A percentile compares a stretch with the other conserved stretches of the same genome.
phyloP scores from a whole-genome alignment of 345 rosid genomes.

The Kandelia obovata region DNA sequence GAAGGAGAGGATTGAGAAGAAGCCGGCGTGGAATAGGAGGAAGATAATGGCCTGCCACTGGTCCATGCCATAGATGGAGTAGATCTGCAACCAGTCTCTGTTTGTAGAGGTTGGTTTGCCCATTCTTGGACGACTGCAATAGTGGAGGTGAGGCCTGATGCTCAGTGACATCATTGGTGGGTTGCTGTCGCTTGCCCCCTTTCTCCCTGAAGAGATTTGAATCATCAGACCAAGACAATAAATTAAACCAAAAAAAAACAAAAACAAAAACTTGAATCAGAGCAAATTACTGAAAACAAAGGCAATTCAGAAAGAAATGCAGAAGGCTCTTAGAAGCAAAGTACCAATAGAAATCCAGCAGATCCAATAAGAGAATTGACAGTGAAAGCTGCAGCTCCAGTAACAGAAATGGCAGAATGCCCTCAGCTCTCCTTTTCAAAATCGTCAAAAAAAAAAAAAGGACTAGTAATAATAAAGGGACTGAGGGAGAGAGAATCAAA shows the following conservation, averaged over 20 bases:
- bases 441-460: background rate
- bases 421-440: background rate
- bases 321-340: background rate
- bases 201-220: background rate
- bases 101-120: slow-evolving; percentile 22
- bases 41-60: slow-evolving; percentile 81
- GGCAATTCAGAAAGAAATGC: background rate
- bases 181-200: background rate
- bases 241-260: background rate
- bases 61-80: slow-evolving; percentile 85
- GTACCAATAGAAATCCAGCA: background rate
- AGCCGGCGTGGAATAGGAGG: slow-evolving; percentile 50
- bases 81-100: slow-evolving; percentile 92
- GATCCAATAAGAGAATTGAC: background rate
- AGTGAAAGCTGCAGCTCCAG: too few species aligned
- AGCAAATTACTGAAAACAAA: too few species aligned
- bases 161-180: slow-evolving; percentile 15
- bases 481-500: too few species aligned
- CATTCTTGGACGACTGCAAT: slow-evolving; percentile 8
- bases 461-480: background rate
- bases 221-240: background rate
- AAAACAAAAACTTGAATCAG: background rate
- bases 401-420: background rate
- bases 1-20: slow-evolving; percentile 61
- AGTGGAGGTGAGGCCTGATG: slow-evolving; percentile 12